These are phyloP conservation scores for Candida xiaguanensis DNA, from an alignment of 805 yeast species.

Conservation along the genomic window DNA sequence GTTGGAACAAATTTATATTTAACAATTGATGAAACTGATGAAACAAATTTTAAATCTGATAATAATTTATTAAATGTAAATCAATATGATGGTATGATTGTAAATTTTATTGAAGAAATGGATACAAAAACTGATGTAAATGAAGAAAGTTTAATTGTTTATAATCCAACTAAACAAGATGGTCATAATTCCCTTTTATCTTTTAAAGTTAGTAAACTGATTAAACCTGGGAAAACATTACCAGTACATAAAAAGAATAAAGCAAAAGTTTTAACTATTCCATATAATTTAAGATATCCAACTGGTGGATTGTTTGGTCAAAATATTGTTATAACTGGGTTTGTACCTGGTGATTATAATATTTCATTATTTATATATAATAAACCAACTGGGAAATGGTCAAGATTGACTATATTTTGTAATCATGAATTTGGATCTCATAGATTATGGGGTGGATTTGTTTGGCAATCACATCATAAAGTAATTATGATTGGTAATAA, in stretches of 20 bases:
- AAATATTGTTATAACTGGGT: conserved; percentile 61
- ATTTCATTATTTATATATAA: conserved; percentile 50
- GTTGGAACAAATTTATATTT: conserved; percentile 14
- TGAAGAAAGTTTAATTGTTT: conserved; percentile 30
- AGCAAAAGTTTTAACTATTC: conserved; percentile 26
- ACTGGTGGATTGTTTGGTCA: conserved; percentile 65
- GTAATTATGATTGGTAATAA: conserved; percentile 57
- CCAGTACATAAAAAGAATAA: conserved; percentile 26
- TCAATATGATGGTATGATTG: conserved; percentile 30
- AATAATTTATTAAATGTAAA: conserved; percentile 23
- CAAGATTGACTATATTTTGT: conserved; percentile 52
- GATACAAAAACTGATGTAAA: conserved; percentile 5
- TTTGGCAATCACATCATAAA: conserved; percentile 78
- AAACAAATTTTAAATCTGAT: conserved; percentile 10
- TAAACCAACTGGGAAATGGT: conserved; percentile 59
- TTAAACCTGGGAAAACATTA: conserved; percentile 28
- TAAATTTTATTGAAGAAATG: conserved; percentile 26
- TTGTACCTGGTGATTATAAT: conserved; percentile 43
- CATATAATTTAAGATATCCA: conserved; percentile 50
- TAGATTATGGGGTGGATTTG: conserved; percentile 62
- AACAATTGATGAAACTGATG: conserved; percentile 10
- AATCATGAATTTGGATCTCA: conserved; percentile 53
- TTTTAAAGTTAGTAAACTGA: conserved; percentile 30
- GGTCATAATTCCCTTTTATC: conserved; percentile 30
- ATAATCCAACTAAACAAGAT: conserved; percentile 24